Conservation (phyloP, 2,329 filamentous ascomycete genomes). For the Triangularia setosa region DNA sequence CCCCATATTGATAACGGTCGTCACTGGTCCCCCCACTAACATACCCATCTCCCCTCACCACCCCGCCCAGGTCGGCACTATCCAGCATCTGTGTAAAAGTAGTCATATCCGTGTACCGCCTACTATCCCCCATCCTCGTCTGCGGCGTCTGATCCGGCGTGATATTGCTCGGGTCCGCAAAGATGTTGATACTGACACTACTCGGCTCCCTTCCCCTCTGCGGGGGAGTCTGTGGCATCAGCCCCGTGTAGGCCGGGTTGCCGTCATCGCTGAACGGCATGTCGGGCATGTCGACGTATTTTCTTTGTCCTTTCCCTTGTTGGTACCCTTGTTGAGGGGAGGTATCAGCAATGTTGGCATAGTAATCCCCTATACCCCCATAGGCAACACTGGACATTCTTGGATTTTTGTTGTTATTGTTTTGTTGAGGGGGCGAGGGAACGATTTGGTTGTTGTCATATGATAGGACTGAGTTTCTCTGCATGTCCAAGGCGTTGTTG, state of each 20-base stretch:
- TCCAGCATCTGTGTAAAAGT: slow-evolving; percentile 54
- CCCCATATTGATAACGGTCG: not conserved
- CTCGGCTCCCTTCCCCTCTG: slow-evolving; percentile 42
- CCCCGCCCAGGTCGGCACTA: slow-evolving; percentile 40
- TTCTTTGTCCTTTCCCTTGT: not conserved
- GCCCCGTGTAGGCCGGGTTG: not conserved
- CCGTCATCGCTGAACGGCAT: not conserved
- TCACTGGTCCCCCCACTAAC: slow-evolving; percentile 26
- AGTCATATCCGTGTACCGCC: slow-evolving; percentile 34
- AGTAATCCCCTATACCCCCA: not conserved
- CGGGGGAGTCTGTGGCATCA: slow-evolving; percentile 29
- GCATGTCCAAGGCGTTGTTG: not conserved
- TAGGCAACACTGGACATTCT: not conserved
- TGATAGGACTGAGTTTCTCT: not conserved
- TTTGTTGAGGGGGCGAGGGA: slow-evolving; percentile 6
- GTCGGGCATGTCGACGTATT: slow-evolving; percentile 13
- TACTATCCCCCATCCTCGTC: not conserved
- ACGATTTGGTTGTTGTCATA: not conserved
- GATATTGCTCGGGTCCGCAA: slow-evolving; percentile 40
- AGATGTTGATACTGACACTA: slow-evolving; percentile 50
- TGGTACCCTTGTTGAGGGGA: not conserved
- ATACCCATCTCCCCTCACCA: slow-evolving; percentile 40
- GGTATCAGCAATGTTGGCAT: no score
- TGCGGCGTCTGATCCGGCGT: slow-evolving; percentile 33
- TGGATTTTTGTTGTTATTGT: slow-evolving; percentile 2